Evolutionary conservation across 768 basidiomycete species (phyloP).

Genomic region (Suillus lakei): DNA sequence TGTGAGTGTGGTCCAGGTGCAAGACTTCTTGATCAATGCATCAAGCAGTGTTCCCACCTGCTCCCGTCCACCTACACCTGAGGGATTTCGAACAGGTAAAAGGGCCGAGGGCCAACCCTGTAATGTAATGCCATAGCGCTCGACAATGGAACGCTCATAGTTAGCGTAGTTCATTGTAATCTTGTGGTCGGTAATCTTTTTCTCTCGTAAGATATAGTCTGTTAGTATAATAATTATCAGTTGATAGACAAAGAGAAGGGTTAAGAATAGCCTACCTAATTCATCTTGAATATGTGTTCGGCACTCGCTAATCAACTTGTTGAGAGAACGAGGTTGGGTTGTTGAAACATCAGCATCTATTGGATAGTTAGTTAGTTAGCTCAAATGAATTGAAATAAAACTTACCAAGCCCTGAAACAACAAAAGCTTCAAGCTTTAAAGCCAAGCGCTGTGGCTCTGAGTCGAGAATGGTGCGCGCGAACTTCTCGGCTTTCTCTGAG

Average conservation of each 20-base stretch:
- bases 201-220: conserved; percentile 5
- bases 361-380: not conserved
- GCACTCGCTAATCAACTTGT: not conserved
- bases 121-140: not conserved
- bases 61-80: not conserved
- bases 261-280: not conserved
- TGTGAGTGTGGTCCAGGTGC: not conserved
- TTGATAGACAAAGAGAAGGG: not conserved
- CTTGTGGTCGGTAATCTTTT: not conserved
- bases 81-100: conserved; percentile 1
- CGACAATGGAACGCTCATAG: not conserved
- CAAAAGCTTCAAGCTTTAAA: conserved; percentile 3
- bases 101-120: conserved; percentile 1
- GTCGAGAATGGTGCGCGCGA: not conserved
- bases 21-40: not conserved
- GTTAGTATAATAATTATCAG: not conserved
- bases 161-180: not conserved
- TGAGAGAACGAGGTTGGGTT: not conserved
- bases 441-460: not conserved
- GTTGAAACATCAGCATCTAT: not conserved
- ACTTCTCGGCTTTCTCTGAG: conserved; percentile 7
- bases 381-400: conserved; percentile 5
- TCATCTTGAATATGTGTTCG: not conserved
- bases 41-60: not conserved
- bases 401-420: conserved; percentile 2